phyloP scores from a whole-genome alignment of 2,329 filamentous ascomycete species.

The Cadophora gregata region DNA sequence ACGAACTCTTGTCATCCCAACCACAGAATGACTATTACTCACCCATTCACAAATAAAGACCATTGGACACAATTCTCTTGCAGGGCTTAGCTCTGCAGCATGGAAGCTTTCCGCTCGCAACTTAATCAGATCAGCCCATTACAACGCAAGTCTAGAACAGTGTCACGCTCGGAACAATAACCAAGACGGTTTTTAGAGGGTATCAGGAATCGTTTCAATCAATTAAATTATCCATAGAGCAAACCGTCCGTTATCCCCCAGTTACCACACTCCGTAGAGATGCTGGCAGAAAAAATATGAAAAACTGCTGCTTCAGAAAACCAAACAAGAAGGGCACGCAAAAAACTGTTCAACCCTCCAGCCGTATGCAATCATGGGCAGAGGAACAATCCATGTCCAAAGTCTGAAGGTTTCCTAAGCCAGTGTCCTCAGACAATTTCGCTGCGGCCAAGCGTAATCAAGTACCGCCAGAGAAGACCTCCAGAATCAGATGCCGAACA shows the following conservation, averaged over 20 bases:
- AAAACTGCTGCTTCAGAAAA: conserved; percentile 6
- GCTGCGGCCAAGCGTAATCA: conserved; percentile 21
- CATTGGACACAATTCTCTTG: not conserved
- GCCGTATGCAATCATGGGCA: conserved; percentile 15
- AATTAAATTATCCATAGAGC: conserved; percentile 29
- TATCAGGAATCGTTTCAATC: conserved; percentile 24
- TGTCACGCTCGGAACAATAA: not conserved
- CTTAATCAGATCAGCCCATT: not conserved
- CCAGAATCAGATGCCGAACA: conserved; percentile 27
- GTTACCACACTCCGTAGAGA: conserved; percentile 30
- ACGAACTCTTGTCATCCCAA: not conserved
- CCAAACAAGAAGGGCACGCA: not conserved
- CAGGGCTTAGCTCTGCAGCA: not conserved
- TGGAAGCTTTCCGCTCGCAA: not conserved
- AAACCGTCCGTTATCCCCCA: conserved; percentile 17
- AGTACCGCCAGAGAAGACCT: conserved; percentile 10
- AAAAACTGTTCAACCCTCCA: conserved; percentile 8
- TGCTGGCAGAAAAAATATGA: conserved; percentile 18
- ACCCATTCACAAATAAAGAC: not conserved
- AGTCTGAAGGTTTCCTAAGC: conserved; percentile 10
- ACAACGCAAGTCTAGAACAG: not conserved
- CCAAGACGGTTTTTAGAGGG: conserved; percentile 10
- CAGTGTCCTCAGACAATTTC: not conserved
- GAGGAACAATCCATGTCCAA: conserved; percentile 18
- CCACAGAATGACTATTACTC: not conserved